Conservation (phyloP, 139 green algal genomes). For the Pycnococcus provasolii region DNA sequence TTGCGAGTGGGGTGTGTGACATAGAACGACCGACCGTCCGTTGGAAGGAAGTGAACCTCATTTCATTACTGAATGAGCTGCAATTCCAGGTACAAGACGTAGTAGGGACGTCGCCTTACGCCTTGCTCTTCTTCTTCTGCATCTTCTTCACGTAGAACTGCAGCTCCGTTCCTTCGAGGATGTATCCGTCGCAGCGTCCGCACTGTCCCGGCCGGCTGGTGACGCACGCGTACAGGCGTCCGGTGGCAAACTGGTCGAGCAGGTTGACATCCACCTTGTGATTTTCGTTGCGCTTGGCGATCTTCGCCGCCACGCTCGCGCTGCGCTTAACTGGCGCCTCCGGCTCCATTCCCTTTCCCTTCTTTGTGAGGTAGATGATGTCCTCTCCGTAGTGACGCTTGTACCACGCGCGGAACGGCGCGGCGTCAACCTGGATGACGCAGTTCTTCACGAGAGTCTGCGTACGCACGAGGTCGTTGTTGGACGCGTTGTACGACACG, state of each 20-base stretch:
- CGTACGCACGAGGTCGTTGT: constrained; percentile 98
- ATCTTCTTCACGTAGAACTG: constrained; percentile 88
- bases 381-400: constrained; percentile 90
- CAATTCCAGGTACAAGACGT: neutral
- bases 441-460: constrained; percentile 97
- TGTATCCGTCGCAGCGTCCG: constrained; percentile 76
- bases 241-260: constrained; percentile 83
- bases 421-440: constrained; percentile 87
- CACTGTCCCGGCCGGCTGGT: constrained; percentile 60
- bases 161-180: constrained; percentile 85
- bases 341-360: constrained; percentile 11
- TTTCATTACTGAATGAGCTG: too few species aligned
- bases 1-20: too few species aligned
- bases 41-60: too few species aligned
- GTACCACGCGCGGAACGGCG: constrained; percentile 76
- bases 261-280: constrained; percentile 41
- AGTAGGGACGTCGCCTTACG: neutral
- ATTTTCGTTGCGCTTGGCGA: constrained; percentile 54
- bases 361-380: constrained; percentile 71
- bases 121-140: constrained; percentile 77
- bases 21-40: too few species aligned
- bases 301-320: constrained; percentile 75
- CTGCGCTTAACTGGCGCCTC: constrained; percentile 43
- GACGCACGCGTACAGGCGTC: constrained; percentile 76
- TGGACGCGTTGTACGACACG: constrained; percentile 96